These are phyloP conservation scores for Westerdykella aurantiaca DNA, from an alignment of 2,329 filamentous ascomycete species.

Conservation along the genomic window DNA sequence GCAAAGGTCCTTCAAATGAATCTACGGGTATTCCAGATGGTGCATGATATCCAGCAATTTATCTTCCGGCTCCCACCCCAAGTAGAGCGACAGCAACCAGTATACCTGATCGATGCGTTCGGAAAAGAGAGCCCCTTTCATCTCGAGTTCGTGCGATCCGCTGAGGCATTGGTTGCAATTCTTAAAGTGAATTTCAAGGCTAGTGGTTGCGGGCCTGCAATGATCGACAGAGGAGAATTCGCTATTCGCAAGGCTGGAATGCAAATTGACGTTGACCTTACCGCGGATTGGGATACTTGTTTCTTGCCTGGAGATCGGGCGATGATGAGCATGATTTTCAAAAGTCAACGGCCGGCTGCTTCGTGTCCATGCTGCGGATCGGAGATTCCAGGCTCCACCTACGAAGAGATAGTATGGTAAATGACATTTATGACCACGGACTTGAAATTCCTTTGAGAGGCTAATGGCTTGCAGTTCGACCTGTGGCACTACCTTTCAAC, in stretches of 20 bases:
- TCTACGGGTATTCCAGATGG: conserved; percentile 16
- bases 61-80: conserved; percentile 18
- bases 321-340: conserved; percentile 29
- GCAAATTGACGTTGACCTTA: conserved; percentile 14
- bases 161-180: conserved; percentile 21
- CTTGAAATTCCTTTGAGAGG: background rate
- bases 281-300: conserved; percentile 15
- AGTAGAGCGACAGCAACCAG: conserved; percentile 29
- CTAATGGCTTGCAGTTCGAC: background rate
- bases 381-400: background rate
- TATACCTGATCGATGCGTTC: conserved; percentile 26
- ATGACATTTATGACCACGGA: background rate
- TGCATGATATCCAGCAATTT: conserved; percentile 15
- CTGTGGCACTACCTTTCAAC: background rate
- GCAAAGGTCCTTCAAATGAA: conserved; percentile 12
- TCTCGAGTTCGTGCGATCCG: conserved; percentile 24
- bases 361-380: conserved; percentile 1
- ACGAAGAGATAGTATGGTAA: conserved; percentile 3
- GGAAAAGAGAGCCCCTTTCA: conserved; percentile 23
- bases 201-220: conserved; percentile 6
- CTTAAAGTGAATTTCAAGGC: conserved; percentile 18
- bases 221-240: conserved; percentile 23
- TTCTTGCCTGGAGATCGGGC: conserved; percentile 28
- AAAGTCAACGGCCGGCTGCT: background rate
- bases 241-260: conserved; percentile 17